Evolutionary conservation across 495 filamentous ascomycete genomes (phyloP), one percentile per base, ranked within the genome.

Genomic region (Friedmanniomyces endolithicus): DNA sequence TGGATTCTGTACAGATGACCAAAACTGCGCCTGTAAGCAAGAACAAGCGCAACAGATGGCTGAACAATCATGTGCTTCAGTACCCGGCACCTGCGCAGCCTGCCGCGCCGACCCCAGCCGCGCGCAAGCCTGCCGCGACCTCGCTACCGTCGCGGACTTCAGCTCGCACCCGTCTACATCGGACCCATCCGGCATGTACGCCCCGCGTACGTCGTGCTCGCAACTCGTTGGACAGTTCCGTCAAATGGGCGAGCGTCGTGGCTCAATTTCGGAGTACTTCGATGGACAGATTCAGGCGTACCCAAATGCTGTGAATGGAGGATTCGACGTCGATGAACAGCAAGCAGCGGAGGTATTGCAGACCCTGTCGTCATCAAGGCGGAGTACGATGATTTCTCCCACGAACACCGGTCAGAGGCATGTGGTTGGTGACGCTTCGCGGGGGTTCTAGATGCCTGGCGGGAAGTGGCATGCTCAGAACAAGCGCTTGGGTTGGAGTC

Each of bases 1-100:
- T 43, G 59, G 59, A 20, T 61, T 61, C 45, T 61, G 59, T 34
- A 58, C 48, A 11, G 55, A 58, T 44, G n/a, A 27, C 23, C 4
- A 33, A 6, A 61, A 61, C 47, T 61, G 58, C 50, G 35, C 20
- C 41, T 58, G 59, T 34, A 24, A 11, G n/a, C n/a, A 12, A 20
- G 33, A 25, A n/a, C 9, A 29, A 22, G 8, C 3, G 22, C 11
- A 12, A 23, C 47, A 47, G 19, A 7, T 40, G 17, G 12, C 48
- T 11, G 37, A 12, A 25, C 11, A 16, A 16, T 16, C n/a, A n/a
- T n/a, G 12, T 29, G n/a, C 55, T 16, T 3, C 55, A 31, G 19
- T 12, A 11, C 43, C 57, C 27, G 57, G 57, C 4, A 35, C 6
- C 34, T 59, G 57, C 57, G 52, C 47, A 29, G 43, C 25, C 19